Base-by-base conservation (phyloP, 441 rosid genomes). In the Arabidopsis lyrata region DNA sequence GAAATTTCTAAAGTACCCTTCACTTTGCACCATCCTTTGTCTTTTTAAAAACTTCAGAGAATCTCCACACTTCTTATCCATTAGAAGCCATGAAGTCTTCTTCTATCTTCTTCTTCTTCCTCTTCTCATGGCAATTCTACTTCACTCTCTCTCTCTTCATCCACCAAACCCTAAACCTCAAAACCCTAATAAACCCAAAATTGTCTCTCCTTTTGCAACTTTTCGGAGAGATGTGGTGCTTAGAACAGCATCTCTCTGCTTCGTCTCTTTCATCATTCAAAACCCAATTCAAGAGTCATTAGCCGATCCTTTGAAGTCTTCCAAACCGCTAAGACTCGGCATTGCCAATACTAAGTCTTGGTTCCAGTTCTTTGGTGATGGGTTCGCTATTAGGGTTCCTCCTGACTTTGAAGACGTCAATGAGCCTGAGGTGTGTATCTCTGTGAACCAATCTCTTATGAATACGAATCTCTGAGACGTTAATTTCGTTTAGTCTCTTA, bases 321-420 rank as follows among this genome's bases (percentile, higher is more conserved):
- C 83, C 49, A 88, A 85, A 69, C 68, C 84, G 5, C 59, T 73
- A 53, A 84, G 84, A 79, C 81, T 83, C 39, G 83, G 82, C 78
- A 85, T 95, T 80, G 86, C 84, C 36, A 92, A 81, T 63, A 92
- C 97, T 22, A 92, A 81, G 73, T 86, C 95, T 65, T 95, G 97
- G 97, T 88, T 90, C 77, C 97, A 87, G 82, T 90, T 83, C 72
- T 95, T 77, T 80, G 99, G 97, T 20, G 88, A 80, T 80, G 97
- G 97, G 32, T 95, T 95, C 77, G 50, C 94, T 62, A 86, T 95
- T 62, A 76, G 94, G 57, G 90, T 95, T 68, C 99, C 99, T 75
- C 99, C 97, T 72, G 79, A 87, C 48, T 94, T 92, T 70, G 80
- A 81, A 78, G 99, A 94, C 83, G 53, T 94, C 80, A 84, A 60